Base-by-base conservation (phyloP, 2,329 filamentous ascomycete genomes). In the Phyllosticta citriasiana region DNA sequence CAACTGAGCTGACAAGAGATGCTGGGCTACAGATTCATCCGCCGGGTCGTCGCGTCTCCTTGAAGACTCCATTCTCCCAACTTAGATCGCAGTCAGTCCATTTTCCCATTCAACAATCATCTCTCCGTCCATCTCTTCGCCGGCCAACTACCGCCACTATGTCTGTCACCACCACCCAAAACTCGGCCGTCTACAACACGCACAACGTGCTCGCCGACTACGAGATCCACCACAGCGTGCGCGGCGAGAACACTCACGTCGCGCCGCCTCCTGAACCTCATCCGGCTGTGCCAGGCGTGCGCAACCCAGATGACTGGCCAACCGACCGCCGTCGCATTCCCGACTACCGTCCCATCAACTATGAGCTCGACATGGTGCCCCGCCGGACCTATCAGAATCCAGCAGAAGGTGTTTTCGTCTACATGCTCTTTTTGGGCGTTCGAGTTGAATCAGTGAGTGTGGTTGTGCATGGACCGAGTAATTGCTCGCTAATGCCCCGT, bases 341-440 rank as follows among this genome's bases (percentile, higher is more conserved):
- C 2, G 64, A 72, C 0, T 77, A 80, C 64, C 71, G 79, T 12
- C 79, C 79, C 0, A 67, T 78, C 0, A 78, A 81, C 60, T 72
- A 69, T 3, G 66, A 77, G 47, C 67, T 80, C 6, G 74, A 79
- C 63, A 69, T 73, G 56, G 70, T 67, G 3, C 69, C 77, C 57
- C 67, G 80, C n/a, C 71, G 77, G 2, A 74, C 74, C 0, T 79
- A 77, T 50, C 68, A 67, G n/a, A 80, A 77, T 65, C 65, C 64
- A 1, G 69, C 72, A 5, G 81, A 83, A 66, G 69, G 69, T 52
- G 73, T 71, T 6, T 82, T 83, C 65, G 72, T 83, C 19, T 68
- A 72, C 22, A 69, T 78, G 0, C 82, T 83, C 80, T 79, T 82
- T 63, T 74, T 73, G 27, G 80, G 77, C 5, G 74, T 79, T 12